phyloP scores from a whole-genome alignment of 192 early-diverging fungal species.

The Backusella sp. region DNA sequence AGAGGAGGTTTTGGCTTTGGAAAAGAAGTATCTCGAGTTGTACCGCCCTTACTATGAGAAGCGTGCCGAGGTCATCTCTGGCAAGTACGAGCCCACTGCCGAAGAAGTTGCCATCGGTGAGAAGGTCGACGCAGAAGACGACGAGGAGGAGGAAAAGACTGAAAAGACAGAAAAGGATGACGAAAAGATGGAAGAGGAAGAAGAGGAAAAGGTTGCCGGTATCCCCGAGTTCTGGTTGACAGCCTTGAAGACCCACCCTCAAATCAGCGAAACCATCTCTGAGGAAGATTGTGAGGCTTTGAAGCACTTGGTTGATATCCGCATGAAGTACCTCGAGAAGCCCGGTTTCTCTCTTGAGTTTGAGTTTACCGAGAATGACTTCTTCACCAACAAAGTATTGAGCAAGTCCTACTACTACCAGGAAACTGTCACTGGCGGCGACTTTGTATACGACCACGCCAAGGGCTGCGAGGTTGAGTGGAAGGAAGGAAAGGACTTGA shows the following conservation, averaged over 20 bases:
- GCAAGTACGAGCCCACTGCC: slow-evolving; percentile 87
- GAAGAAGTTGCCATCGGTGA: slow-evolving; percentile 70
- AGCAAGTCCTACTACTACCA: slow-evolving; percentile 94
- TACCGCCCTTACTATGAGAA: slow-evolving; percentile 91
- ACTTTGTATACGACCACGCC: slow-evolving; percentile 90
- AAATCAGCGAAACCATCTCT: slow-evolving; percentile 82
- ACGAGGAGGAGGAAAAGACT: slow-evolving; percentile 46
- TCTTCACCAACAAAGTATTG: slow-evolving; percentile 84
- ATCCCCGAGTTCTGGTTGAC: slow-evolving; percentile 98
- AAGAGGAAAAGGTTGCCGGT: slow-evolving; percentile 55
- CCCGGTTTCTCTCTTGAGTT: slow-evolving; percentile 97
- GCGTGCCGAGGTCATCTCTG: slow-evolving; percentile 78
- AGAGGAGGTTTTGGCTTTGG: slow-evolving; percentile 89
- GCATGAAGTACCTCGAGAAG: slow-evolving; percentile 78
- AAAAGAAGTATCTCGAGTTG: slow-evolving; percentile 91
- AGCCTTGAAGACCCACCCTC: slow-evolving; percentile 81
- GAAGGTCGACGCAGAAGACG: slow-evolving; percentile 60
- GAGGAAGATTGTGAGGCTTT: slow-evolving; percentile 88
- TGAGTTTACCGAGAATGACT: slow-evolving; percentile 85
- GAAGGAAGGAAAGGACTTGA: slow-evolving; percentile 97
- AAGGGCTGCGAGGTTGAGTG: slow-evolving; percentile 90
- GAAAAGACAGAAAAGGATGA: slow-evolving; percentile 41
- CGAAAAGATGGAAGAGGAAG: slow-evolving; percentile 47
- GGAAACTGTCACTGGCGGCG: slow-evolving; percentile 77
- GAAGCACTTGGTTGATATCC: slow-evolving; percentile 89